Evolutionary conservation across 345 rosid genomes (phyloP), one percentile per base, ranked within the genome.

Genomic region (Bretschneidera sinensis): DNA sequence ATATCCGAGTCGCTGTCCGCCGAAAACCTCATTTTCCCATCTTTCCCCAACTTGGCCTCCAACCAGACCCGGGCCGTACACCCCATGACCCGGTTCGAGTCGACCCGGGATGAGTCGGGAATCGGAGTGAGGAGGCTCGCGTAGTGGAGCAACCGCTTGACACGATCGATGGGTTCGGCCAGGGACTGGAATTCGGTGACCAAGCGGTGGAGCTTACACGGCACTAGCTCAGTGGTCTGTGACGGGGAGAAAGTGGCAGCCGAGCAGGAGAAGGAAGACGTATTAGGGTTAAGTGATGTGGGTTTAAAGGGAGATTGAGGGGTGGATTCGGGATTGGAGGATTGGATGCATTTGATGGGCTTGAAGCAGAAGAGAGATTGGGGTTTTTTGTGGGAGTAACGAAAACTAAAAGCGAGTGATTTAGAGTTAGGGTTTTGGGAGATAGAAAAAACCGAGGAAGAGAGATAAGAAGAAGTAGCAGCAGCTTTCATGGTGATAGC

Each of bases 1-100:
- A 90, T 76, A 68, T 94, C 97, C 3, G 96, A 88, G 67, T 94
- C 97, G 45, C 96, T 86, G 53, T 91, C 96, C 0, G 85, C 97
- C 75, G 63, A 73, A 48, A 94, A 91, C 61, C 83, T 75, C 85
- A 94, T 85, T 72, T 72, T 91, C 50, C 87, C 90, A 24, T 76
- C 75, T 15, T 62, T 54, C 63, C 84, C 97, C 34, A 91, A 28
- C 62, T 55, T 72, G 20, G 82, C 88, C 13, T 88, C 88, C 21
- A 95, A 68, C 99, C 97, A 95, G 51, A 91, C 99, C 57, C 81
- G 95, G 59, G 85, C 79, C 4, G 96, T 86, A 70, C 99, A 95
- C 22, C 99, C 99, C 99, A 88, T 88, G 62, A 95, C 95, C 47
- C 99, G 87, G 60, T 91, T 95, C 5, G 75, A 73, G 31, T 86